These are phyloP conservation scores for Auriculariales sp. DNA, from an alignment of 768 basidiomycete species.

Conservation along the genomic window DNA sequence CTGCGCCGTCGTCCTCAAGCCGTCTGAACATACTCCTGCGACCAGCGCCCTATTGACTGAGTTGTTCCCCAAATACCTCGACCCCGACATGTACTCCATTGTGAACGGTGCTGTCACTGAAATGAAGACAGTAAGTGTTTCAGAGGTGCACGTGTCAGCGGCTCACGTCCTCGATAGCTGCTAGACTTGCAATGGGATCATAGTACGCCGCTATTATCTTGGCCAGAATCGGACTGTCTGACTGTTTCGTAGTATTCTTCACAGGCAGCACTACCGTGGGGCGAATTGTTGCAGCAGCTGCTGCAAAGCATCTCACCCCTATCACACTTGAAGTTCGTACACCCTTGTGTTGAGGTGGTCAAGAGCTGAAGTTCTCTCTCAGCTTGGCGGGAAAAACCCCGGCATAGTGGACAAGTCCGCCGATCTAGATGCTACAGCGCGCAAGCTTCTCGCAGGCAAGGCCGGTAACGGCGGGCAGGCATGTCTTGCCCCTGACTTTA, in stretches of 20 bases:
- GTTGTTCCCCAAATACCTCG: conserved; percentile 63
- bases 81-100: conserved; percentile 45
- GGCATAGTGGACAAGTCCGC: conserved; percentile 57
- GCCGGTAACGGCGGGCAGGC: conserved; percentile 60
- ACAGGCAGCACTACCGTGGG: conserved; percentile 41
- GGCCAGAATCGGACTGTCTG: conserved; percentile 2
- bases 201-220: conserved; percentile 18
- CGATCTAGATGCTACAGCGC: conserved; percentile 50
- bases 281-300: conserved; percentile 53
- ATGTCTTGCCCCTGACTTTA: conserved; percentile 50
- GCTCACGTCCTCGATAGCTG: conserved; percentile 21
- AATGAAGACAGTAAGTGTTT: conserved; percentile 32
- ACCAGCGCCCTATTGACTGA: conserved; percentile 45
- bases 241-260: conserved; percentile 18
- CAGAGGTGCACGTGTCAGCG: background rate
- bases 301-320: conserved; percentile 64
- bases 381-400: conserved; percentile 43
- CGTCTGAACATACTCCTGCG: conserved; percentile 53
- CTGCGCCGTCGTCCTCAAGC: conserved; percentile 56
- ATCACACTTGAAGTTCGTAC: conserved; percentile 36
- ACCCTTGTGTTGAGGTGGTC: background rate
- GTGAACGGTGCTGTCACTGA: conserved; percentile 56
- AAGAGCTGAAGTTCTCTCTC: background rate
- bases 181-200: conserved; percentile 58
- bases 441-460: conserved; percentile 76